phyloP scores from a whole-genome alignment of 768 basidiomycete species.

The Mycena kentingensis region DNA sequence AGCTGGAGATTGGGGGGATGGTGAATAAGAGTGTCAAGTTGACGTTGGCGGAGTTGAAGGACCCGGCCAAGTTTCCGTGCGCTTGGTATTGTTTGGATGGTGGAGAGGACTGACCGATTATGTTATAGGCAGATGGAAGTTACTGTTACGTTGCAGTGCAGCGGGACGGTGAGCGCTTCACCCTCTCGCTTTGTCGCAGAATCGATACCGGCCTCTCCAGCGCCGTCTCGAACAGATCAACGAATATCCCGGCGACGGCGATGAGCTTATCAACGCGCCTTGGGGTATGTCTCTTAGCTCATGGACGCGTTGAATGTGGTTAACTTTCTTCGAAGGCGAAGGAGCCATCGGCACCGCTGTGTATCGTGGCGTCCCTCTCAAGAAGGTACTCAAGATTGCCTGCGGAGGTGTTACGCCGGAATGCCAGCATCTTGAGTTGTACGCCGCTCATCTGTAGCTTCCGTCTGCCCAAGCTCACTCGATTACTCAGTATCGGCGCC shows the following conservation, averaged over 20 bases:
- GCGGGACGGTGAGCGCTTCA: conserved; percentile 38
- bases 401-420: conserved; percentile 52
- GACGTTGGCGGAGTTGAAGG: conserved; percentile 50
- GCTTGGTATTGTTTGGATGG: conserved; percentile 20
- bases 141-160: conserved; percentile 58
- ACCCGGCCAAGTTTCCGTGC: conserved; percentile 48
- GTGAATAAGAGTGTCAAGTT: conserved; percentile 48
- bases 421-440: conserved; percentile 55
- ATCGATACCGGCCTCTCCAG: conserved; percentile 1
- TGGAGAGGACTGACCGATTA: not conserved
- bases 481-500: conserved; percentile 55
- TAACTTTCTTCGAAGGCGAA: conserved; percentile 32
- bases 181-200: not conserved
- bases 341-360: conserved; percentile 56
- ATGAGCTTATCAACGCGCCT: conserved; percentile 53
- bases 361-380: conserved; percentile 53
- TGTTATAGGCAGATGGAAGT: conserved; percentile 45
- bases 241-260: conserved; percentile 56
- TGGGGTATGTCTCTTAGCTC: conserved; percentile 37
- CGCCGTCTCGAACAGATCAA: conserved; percentile 53
- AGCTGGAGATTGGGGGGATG: conserved; percentile 54
- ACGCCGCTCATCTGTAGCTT: no score
- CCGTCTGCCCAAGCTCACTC: no score
- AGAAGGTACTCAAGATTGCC: conserved; percentile 54
- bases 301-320: not conserved